Percentiles rank a stretch among this genome's conserved stretches.
phyloP scores from a whole-genome alignment of 164 flowering plant species.

The Magnolia kwangsiensis region DNA sequence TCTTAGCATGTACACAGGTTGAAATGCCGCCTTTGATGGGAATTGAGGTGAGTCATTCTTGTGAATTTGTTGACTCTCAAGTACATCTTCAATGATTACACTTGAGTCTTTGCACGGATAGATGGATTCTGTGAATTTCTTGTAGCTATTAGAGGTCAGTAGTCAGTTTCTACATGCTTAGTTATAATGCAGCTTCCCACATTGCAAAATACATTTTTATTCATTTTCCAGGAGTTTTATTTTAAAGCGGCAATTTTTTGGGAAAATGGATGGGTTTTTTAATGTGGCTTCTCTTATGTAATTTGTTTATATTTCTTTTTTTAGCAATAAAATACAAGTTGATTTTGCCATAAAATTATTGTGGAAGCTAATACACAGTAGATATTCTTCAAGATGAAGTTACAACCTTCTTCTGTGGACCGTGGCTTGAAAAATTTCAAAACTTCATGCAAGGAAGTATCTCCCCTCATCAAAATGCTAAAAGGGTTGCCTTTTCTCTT shows the following conservation, averaged over 20 bases:
- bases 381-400: neutral
- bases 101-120: neutral
- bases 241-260: neutral
- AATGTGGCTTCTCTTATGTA: neutral
- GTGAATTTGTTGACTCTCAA: neutral
- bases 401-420: neutral
- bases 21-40: slow-evolving; percentile 99
- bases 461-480: neutral
- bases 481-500: neutral
- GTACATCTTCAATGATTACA: neutral
- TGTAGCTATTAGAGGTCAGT: neutral
- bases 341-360: neutral
- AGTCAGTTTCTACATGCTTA: neutral
- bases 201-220: neutral
- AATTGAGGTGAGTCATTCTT: slow-evolving; percentile 58
- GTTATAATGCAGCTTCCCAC: neutral
- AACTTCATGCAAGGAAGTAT: too few relatives aligned
- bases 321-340: neutral
- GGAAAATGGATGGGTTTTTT: neutral
- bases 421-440: too few relatives aligned
- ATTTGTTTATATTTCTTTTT: neutral
- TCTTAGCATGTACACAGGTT: slow-evolving; percentile 89
- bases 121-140: neutral
- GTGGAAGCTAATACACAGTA: neutral
- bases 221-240: neutral